phyloP scores from a whole-genome alignment of 1,139 yeast species.

The Candida mesenterica region DNA sequence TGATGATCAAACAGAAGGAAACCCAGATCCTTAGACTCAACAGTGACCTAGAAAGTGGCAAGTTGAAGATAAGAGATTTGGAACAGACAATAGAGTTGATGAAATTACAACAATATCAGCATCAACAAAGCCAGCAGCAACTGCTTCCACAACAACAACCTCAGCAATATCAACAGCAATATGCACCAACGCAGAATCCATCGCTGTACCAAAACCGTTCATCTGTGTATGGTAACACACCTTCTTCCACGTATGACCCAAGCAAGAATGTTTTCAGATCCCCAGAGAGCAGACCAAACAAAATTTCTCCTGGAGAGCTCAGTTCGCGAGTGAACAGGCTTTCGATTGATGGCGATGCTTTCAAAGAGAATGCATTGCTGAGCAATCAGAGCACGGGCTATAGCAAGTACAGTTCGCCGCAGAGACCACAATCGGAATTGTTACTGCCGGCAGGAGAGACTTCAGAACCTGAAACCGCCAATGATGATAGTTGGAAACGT shows the following conservation, averaged over 20 bases:
- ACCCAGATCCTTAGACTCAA: constrained; percentile 59
- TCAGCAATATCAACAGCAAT: constrained; percentile 4
- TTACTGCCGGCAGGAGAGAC: constrained; percentile 19
- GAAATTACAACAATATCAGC: constrained; percentile 31
- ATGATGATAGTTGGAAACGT: constrained; percentile 79
- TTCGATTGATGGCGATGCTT: constrained; percentile 38
- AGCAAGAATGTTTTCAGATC: constrained; percentile 9
- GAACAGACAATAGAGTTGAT: constrained; percentile 52
- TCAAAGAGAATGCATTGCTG: constrained; percentile 18
- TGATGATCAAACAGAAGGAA: constrained; percentile 62
- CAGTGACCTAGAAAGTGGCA: constrained; percentile 59
- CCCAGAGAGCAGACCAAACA: constrained; percentile 11
- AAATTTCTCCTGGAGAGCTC: constrained; percentile 39
- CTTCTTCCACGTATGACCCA: constrained; percentile 6
- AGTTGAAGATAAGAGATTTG: constrained; percentile 46
- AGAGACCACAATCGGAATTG: constrained; percentile 9
- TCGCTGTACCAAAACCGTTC: constrained; percentile 3
- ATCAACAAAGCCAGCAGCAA: constrained; percentile 7
- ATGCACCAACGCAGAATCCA: constrained; percentile 2
- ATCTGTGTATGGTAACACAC: neutral
- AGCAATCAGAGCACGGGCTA: constrained; percentile 11
- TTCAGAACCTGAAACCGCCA: constrained; percentile 32
- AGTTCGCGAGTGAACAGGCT: constrained; percentile 46
- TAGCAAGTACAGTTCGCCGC: constrained; percentile 21
- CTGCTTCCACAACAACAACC: constrained; percentile 3